Percentiles rank a stretch among this genome's conserved stretches.
Evolutionary conservation across 2,329 filamentous ascomycete species (phyloP).

Genomic region (Teratosphaeria gauchensis): DNA sequence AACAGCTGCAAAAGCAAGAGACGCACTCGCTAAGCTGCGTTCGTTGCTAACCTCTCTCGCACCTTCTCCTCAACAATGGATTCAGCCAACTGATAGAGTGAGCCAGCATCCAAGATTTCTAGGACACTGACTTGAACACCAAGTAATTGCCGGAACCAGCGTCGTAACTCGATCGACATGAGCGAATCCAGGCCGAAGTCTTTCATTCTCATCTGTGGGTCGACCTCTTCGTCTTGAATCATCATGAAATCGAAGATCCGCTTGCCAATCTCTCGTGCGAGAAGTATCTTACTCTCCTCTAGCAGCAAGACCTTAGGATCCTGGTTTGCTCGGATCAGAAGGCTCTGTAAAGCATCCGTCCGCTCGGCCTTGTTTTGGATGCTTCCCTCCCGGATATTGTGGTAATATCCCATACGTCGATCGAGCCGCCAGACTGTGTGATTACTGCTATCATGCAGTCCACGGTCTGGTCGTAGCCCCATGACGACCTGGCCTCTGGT

Average conservation of each 20-base stretch:
- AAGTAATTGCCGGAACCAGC: background rate
- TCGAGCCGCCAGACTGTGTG: background rate
- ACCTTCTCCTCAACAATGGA: background rate
- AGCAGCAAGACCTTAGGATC: background rate
- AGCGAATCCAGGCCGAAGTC: background rate
- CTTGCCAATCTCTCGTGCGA: too few species aligned
- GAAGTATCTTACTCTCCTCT: too few species aligned
- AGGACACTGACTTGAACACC: background rate
- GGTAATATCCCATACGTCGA: background rate
- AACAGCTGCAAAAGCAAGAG: too few species aligned
- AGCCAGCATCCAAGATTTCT: background rate
- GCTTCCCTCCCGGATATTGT: background rate
- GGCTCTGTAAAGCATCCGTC: background rate
- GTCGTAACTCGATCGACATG: background rate
- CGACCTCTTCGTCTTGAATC: too few species aligned
- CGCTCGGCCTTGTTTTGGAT: background rate
- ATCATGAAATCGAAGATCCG: too few species aligned
- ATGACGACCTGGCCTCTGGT: background rate
- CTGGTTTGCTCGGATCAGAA: background rate
- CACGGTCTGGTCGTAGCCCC: background rate
- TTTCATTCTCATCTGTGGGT: too few species aligned
- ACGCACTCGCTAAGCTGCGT: too few species aligned
- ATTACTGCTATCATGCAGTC: background rate
- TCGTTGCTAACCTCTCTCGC: background rate
- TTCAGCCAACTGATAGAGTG: background rate